A percentile compares a stretch with the other conserved stretches of the same genome.
Conservation (phyloP, 1,139 yeast species). For the Geotrichum restrictum region DNA sequence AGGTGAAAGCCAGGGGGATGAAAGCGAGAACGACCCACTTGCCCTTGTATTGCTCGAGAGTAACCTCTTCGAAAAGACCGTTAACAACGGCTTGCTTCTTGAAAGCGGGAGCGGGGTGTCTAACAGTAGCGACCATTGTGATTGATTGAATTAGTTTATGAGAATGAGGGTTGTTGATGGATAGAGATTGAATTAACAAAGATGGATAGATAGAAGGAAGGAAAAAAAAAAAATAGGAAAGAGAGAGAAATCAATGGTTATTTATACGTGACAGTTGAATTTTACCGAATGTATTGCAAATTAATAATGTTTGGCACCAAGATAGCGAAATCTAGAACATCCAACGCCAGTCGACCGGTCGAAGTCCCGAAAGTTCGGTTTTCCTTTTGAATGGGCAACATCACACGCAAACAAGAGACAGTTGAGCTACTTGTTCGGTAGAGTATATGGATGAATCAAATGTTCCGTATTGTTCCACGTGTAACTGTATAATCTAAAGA, state of each 20-base stretch:
- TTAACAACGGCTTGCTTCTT: constrained; percentile 94
- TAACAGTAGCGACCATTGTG: constrained; percentile 79
- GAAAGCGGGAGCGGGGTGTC: constrained; percentile 94
- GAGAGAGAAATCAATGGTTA: constrained; percentile 2
- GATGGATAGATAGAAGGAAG: neutral
- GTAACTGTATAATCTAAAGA: no score
- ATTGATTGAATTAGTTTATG: constrained; percentile 22
- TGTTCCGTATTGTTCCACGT: no score
- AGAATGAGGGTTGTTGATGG: neutral
- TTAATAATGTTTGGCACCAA: neutral
- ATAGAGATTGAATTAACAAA: neutral
- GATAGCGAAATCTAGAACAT: constrained; percentile 1
- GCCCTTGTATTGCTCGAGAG: constrained; percentile 93
- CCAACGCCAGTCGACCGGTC: neutral
- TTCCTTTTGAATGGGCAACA: no score
- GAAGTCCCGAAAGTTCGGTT: no score
- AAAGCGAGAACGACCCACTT: constrained; percentile 96
- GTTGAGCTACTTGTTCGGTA: no score
- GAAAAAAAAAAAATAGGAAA: neutral
- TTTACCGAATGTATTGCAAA: neutral
- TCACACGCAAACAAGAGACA: no score
- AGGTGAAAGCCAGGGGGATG: constrained; percentile 98
- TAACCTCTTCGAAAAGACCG: constrained; percentile 90
- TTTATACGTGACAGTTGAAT: neutral
- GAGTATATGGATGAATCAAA: no score